Evolutionary conservation across 2,329 filamentous ascomycete genomes (phyloP).

Genomic region (Purpureocillium lavendulum): DNA sequence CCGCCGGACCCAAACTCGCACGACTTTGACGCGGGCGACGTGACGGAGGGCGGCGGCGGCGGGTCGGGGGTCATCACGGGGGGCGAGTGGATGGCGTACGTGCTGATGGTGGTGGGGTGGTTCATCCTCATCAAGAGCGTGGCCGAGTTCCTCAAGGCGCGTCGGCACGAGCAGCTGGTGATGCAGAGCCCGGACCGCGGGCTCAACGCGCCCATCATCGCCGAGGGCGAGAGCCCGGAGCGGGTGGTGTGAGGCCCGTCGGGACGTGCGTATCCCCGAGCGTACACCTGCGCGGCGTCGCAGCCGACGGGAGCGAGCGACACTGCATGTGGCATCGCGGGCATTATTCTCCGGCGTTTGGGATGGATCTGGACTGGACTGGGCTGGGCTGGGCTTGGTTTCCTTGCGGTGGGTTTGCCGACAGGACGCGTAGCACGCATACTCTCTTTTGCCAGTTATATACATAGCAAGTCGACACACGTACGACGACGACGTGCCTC

Average conservation of each 20-base stretch:
- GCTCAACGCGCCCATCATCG: constrained; percentile 75
- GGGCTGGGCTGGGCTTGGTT: neutral
- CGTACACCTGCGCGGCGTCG: neutral
- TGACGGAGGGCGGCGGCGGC: constrained; percentile 40
- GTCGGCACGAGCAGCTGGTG: constrained; percentile 87
- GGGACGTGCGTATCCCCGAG: too few species aligned
- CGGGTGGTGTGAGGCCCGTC: constrained; percentile 59
- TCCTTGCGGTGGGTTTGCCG: neutral
- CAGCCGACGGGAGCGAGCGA: neutral
- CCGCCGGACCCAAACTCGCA: constrained; percentile 86
- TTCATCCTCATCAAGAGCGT: constrained; percentile 94
- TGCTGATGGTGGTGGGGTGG: constrained; percentile 96
- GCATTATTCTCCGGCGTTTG: constrained; percentile 1
- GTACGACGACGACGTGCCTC: neutral
- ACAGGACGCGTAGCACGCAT: constrained; percentile 1
- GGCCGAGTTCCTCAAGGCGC: constrained; percentile 79
- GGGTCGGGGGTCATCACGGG: constrained; percentile 51
- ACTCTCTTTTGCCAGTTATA: constrained; percentile 1
- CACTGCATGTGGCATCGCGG: neutral
- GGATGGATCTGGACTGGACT: neutral
- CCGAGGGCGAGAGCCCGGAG: constrained; percentile 73
- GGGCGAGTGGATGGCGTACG: constrained; percentile 83
- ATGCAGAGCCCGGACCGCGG: constrained; percentile 88
- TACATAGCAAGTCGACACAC: neutral
- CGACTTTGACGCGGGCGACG: constrained; percentile 69